phyloP scores from a whole-genome alignment of 306 rosid species.

The Glycyrrhiza uralensis region DNA sequence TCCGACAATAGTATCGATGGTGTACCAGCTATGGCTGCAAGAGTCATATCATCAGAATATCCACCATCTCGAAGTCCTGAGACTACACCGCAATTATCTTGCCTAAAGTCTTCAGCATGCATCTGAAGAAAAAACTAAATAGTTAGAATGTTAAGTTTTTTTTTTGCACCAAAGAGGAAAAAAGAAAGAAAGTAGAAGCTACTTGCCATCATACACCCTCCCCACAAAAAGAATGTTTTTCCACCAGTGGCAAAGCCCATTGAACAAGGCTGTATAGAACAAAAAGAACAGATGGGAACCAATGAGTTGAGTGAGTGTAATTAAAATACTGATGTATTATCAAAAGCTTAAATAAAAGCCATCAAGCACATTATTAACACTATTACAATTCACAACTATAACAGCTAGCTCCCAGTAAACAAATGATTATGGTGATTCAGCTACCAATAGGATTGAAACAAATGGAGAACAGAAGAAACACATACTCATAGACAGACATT shows the following conservation, averaged over 20 bases:
- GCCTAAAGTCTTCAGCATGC: slow-evolving; percentile 93
- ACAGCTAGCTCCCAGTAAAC: slow-evolving; percentile 8
- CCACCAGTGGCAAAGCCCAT: slow-evolving; percentile 99
- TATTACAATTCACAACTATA: not conserved
- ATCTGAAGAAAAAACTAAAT: slow-evolving; percentile 55
- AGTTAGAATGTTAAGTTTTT: slow-evolving; percentile 25
- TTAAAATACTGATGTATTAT: not conserved
- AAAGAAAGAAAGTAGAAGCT: slow-evolving; percentile 21
- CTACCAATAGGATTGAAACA: not conserved
- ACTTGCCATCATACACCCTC: slow-evolving; percentile 99
- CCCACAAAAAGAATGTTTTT: slow-evolving; percentile 96
- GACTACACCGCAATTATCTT: slow-evolving; percentile 71
- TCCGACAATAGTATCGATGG: not conserved
- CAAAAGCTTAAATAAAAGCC: not conserved
- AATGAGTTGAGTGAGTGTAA: not conserved
- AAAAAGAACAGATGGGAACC: not conserved
- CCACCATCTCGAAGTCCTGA: slow-evolving; percentile 90
- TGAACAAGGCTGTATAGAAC: slow-evolving; percentile 80
- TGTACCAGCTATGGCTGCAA: slow-evolving; percentile 91
- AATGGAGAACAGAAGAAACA: slow-evolving; percentile 8
- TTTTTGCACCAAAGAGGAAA: not conserved
- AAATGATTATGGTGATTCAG: not conserved
- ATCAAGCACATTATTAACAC: not conserved
- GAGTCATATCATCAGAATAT: slow-evolving; percentile 99
- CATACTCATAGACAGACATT: not conserved